Base-by-base conservation (phyloP, 1,139 yeast genomes). In the Yamadazyma oceani region DNA sequence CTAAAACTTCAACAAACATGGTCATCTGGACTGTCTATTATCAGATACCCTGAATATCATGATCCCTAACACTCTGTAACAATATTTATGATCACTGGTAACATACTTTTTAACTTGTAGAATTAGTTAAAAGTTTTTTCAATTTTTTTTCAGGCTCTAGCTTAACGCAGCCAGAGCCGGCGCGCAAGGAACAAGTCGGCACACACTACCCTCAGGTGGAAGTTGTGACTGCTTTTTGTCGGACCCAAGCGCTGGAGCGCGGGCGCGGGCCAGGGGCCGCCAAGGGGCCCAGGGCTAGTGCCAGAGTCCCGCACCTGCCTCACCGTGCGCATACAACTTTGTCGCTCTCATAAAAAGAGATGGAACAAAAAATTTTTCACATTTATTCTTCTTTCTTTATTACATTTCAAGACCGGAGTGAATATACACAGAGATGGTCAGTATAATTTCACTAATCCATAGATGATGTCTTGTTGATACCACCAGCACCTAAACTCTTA, bases 351-450 rank as follows among this genome's bases (percentile, higher is more conserved):
- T 8, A 12, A 21, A 8, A 21, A 29, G 32, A 17, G 24, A 19
- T 29, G 32, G 17, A 12, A 19, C 25, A 17, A 19, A 11, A 17
- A 29, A 29, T n/a, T 19, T 29, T 19, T 29, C 32, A 23, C 28
- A 27, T 27, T 27, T 27, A 35, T 35, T 40, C 21, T 37, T 36
- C 41, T 41, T 40, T 31, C 17, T 13, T 23, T 25, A 21, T 13
- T 16, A 32, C 39, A 33, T 48, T 19, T 54, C 56, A 62, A 75
- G 86, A 86, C 96, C 96, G 96, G 96, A 88, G 96, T 88, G 95
- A 51, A 60, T 47, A 66, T 69, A 76, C 95, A 79, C 96, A 88
- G 96, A 84, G 96, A 88, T 88, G 96, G 28, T 26, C 28, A 26
- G 95, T 86, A 82, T 76, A 43, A 30, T 51, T 42, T 35, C 24